Base-by-base conservation (phyloP, 495 filamentous ascomycete species). In the Talaromyces stipitatus region DNA sequence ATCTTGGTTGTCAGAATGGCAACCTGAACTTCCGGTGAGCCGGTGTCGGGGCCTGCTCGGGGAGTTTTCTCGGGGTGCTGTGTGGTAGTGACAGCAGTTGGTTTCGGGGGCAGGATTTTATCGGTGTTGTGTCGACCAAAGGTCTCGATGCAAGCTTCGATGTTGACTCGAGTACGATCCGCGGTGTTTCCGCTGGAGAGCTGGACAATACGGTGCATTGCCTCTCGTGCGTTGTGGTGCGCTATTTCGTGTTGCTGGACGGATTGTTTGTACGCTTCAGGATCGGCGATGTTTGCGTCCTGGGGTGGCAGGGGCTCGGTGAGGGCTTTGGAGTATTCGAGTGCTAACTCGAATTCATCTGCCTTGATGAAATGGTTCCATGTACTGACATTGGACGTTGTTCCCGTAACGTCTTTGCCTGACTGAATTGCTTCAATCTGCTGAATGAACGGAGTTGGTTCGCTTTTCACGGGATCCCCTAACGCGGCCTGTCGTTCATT, bases 1-100 rank as follows among this genome's bases (percentile, higher is more conserved):
- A 99, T 99, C 78, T 97, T 97, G 48, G 89, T 81, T 8, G 94
- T 99, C 67, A 99, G 72, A 61, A 99, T 94, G n/a, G 91, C 92
- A 60, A 92, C 90, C 77, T 99, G 94, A 46, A 99, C 94, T 72
- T 99, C 94, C 18, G 87, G 86, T 55, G 87, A 92, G 2, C 94
- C 94, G 9, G 91, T 97, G 69, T 99, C 94, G 0, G 84, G 87
- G 0, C 94, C 94, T 11, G 86, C 85, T 5, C 94, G 85, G 16
- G 84, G 82, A 0, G 82, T 86, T 66, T 81, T 79, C 46, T 75
- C 65, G 3, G 60, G 64, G 33, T 67, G 67, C 14, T 57, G 59
- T 5, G 68, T 59, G 12, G 61, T 64, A 50, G 61, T 43, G 29
- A 68, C 55, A 43, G 66, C 61, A 3, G 73, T 64, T 36, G 77